A percentile compares a stretch with the other conserved stretches of the same genome.
Evolutionary conservation across 306 rosid genomes (phyloP).

Genomic region (Trichosanthes cucumerina): DNA sequence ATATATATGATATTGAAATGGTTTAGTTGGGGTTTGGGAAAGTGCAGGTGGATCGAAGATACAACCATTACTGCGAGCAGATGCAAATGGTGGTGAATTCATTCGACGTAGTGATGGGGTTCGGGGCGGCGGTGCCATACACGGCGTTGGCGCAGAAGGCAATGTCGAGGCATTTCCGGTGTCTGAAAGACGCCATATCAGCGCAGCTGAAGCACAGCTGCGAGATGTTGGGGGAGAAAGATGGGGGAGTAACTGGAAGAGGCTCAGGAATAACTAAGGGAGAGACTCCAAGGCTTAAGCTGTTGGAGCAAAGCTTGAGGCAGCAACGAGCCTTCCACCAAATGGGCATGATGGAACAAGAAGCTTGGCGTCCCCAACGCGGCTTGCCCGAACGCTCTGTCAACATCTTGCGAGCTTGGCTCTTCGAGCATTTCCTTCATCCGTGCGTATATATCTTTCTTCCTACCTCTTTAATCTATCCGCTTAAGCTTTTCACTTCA

Average conservation of each 20-base stretch:
- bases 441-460: constrained; percentile 59
- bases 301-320: constrained; percentile 74
- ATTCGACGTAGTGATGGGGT: constrained; percentile 79
- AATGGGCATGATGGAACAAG: constrained; percentile 93
- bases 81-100: constrained; percentile 95
- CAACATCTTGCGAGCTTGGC: constrained; percentile 94
- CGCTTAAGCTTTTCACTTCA: neutral
- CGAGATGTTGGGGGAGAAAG: constrained; percentile 81
- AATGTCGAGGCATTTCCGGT: constrained; percentile 88
- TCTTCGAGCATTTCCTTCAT: constrained; percentile 95
- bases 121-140: constrained; percentile 82
- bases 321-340: constrained; percentile 91
- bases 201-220: constrained; percentile 59
- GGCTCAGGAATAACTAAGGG: constrained; percentile 68
- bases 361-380: constrained; percentile 97
- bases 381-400: constrained; percentile 98
- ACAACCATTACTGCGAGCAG: constrained; percentile 89
- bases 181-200: constrained; percentile 68
- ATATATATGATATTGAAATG: neutral
- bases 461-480: neutral
- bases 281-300: constrained; percentile 87
- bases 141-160: constrained; percentile 84
- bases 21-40: neutral
- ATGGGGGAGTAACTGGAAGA: constrained; percentile 35
- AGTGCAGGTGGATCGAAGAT: constrained; percentile 77